Conservation (phyloP, 164 flowering plant genomes). For the Kingdonia uniflora region DNA sequence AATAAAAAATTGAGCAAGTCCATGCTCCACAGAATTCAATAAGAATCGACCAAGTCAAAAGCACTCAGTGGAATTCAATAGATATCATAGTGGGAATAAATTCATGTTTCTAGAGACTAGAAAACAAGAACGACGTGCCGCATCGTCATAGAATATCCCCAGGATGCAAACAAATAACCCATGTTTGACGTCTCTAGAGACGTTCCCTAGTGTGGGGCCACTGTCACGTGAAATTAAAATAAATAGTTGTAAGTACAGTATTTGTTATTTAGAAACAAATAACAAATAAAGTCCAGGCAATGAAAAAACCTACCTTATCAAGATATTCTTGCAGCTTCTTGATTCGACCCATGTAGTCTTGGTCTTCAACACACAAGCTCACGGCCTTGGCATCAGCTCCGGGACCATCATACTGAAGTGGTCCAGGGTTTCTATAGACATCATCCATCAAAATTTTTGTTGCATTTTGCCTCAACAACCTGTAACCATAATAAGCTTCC, state of each 20-base stretch:
- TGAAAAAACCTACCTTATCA: conserved; percentile 47
- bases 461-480: conserved; percentile 79
- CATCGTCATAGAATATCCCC: too few species aligned
- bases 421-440: conserved; percentile 93
- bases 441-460: conserved; percentile 74
- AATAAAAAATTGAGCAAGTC: too few species aligned
- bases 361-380: conserved; percentile 83
- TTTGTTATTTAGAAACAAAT: not conserved
- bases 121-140: too few species aligned
- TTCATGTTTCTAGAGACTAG: too few species aligned
- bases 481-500: conserved; percentile 22
- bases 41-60: too few species aligned
- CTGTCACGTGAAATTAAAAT: not conserved
- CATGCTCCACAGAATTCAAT: too few species aligned
- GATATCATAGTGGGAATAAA: too few species aligned
- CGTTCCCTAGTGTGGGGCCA: too few species aligned
- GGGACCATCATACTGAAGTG: conserved; percentile 96
- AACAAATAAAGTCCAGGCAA: not conserved
- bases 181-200: too few species aligned
- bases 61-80: too few species aligned
- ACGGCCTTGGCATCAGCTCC: conserved; percentile 85
- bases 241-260: not conserved
- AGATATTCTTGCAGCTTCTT: conserved; percentile 83
- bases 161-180: too few species aligned
- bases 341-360: conserved; percentile 98